Evolutionary conservation across 495 filamentous ascomycete genomes (phyloP), one percentile per base, ranked within the genome.

Genomic region (Lasiosphaeriaceae sp.): DNA sequence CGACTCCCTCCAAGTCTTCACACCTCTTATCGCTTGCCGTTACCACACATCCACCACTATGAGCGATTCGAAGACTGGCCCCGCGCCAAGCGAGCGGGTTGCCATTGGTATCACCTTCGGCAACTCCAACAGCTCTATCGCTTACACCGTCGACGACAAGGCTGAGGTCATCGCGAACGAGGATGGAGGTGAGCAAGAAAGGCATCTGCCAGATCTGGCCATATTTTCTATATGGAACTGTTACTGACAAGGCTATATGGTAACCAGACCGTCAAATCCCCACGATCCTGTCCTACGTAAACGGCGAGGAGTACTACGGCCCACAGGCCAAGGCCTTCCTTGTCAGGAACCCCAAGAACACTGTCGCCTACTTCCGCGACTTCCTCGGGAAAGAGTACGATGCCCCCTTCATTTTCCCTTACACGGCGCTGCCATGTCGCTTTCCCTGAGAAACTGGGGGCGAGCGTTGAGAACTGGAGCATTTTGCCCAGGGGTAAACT

Each of bases 81-180:
- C 70, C 56, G 62, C 74, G 74, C 81, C 84, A 24, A 77, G 71
- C 54, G 81, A 89, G 74, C 77, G 85, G 60, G 82, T 85, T 59
- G 88, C 88, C 64, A 98, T 98, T 75, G 94, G 94, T 73, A 90
- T 98, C 71, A 89, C 92, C 50, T 97, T 97, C 79, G 95, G 94
- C 72, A 98, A 98, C 76, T 90, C 90, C 49, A 94, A 91, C 81
- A 96, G 93, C 76, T 96, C 91, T 51, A 97, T 98, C 76, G 94
- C 92, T 61, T 88, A 85, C 66, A 90, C 92, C 31, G 82, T 86
- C 45, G 94, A 97, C 64, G 93, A 92, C 72, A 96, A 93, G 76
- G 87, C 91, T 59, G 91, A 96, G 70, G 93, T 98, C 65, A 97
- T 98, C 73, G 94, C 95, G 56, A 97, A 98, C 75, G 95, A 98